phyloP scores from a whole-genome alignment of 2,329 filamentous ascomycete genomes.

The Pseudopyrenochaeta lycopersici region DNA sequence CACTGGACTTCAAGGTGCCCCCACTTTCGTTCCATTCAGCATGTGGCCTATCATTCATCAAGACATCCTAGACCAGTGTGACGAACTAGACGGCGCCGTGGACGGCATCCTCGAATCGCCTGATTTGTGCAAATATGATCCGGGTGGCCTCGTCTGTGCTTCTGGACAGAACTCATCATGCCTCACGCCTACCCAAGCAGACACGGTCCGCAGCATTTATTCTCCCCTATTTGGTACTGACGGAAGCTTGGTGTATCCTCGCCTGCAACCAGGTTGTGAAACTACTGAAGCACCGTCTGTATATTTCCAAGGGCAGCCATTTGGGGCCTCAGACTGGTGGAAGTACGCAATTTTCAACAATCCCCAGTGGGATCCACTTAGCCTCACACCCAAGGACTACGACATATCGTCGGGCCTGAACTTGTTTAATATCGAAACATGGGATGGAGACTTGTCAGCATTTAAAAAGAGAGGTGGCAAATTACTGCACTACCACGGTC shows the following conservation, averaged over 20 bases:
- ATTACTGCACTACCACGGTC: slow-evolving; percentile 58
- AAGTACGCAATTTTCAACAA: slow-evolving; percentile 60
- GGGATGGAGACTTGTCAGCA: slow-evolving; percentile 51
- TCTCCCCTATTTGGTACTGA: slow-evolving; percentile 53
- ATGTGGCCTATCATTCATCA: slow-evolving; percentile 53
- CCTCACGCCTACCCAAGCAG: slow-evolving; percentile 55
- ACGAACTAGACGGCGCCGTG: slow-evolving; percentile 57
- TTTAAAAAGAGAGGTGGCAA: slow-evolving; percentile 54
- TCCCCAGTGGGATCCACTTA: slow-evolving; percentile 52
- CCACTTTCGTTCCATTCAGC: slow-evolving; percentile 50
- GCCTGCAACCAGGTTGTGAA: slow-evolving; percentile 60
- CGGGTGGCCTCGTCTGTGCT: slow-evolving; percentile 50
- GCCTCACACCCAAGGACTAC: slow-evolving; percentile 53
- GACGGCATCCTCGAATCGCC: slow-evolving; percentile 61
- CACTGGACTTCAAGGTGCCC: slow-evolving; percentile 35
- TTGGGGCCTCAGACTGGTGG: slow-evolving; percentile 59
- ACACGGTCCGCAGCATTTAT: slow-evolving; percentile 55
- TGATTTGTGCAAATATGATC: slow-evolving; percentile 54
- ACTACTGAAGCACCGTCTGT: slow-evolving; percentile 43
- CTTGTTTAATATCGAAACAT: slow-evolving; percentile 50
- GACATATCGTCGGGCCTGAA: slow-evolving; percentile 48
- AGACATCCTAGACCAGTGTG: slow-evolving; percentile 60
- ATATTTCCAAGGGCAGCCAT: slow-evolving; percentile 53
- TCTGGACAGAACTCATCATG: slow-evolving; percentile 48
- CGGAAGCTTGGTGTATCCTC: slow-evolving; percentile 60